A percentile compares a stretch with the other conserved stretches of the same genome.
Evolutionary conservation across 768 basidiomycete species (phyloP).

Genomic region (Fomitopsis pulvina): DNA sequence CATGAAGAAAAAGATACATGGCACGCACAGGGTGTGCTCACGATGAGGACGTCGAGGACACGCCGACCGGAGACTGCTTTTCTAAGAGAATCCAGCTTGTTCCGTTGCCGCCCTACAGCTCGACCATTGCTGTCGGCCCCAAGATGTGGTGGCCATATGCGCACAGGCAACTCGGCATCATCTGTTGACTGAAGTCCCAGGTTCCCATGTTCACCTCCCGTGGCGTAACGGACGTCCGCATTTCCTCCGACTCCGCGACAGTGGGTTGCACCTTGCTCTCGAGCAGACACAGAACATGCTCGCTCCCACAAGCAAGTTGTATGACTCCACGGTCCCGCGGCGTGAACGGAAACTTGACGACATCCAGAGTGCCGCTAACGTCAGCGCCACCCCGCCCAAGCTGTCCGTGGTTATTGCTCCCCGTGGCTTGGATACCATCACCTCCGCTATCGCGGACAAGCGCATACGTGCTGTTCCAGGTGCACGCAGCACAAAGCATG

Average conservation of each 20-base stretch:
- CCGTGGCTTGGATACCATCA: slow-evolving; percentile 40
- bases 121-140: slow-evolving; percentile 6
- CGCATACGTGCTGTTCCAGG: slow-evolving; percentile 77
- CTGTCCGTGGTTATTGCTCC: slow-evolving; percentile 55
- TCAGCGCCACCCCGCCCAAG: slow-evolving; percentile 38
- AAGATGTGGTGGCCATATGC: slow-evolving; percentile 43
- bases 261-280: slow-evolving; percentile 9
- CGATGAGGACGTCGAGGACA: too few relatives aligned
- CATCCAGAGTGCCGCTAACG: slow-evolving; percentile 14
- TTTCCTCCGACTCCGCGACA: too few relatives aligned
- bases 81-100: slow-evolving; percentile 39
- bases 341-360: slow-evolving; percentile 27
- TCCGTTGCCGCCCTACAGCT: slow-evolving; percentile 45
- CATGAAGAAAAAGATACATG: too few relatives aligned
- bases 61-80: too few relatives aligned
- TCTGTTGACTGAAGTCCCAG: slow-evolving; percentile 60
- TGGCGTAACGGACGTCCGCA: too few relatives aligned
- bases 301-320: slow-evolving; percentile 68
- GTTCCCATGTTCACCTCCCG: slow-evolving; percentile 99
- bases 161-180: slow-evolving; percentile 44
- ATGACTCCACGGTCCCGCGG: slow-evolving; percentile 13
- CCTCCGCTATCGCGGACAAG: slow-evolving; percentile 20
- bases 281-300: slow-evolving; percentile 58
- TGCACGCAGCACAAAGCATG: slow-evolving; percentile 42
- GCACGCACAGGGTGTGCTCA: too few relatives aligned